Evolutionary conservation across 345 rosid species (phyloP), one percentile per base, ranked within the genome.

Genomic region (Heritiera littoralis): DNA sequence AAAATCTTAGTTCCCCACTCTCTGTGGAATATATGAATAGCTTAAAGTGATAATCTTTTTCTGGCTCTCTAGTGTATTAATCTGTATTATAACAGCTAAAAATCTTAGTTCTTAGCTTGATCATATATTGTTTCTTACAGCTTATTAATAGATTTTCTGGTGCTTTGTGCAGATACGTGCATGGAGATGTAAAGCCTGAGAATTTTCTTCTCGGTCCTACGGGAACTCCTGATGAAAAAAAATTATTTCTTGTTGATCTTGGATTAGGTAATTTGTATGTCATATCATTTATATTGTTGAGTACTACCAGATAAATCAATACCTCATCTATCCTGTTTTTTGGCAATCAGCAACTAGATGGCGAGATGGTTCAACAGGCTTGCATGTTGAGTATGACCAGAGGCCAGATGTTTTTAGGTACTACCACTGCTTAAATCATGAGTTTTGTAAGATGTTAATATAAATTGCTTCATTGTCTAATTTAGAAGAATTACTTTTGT

Each of bases 161-260:
- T 15, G 35, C 55, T 70, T 55, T 30, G 64, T 58, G 80, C 83
- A 91, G 95, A 61, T 91, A 87, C 82, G 91, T 91, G 75, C 95
- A 91, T 81, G 95, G 95, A 45, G 95, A 91, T 84, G 91, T 91
- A 43, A 91, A 91, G 91, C 95, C 95, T 18, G 95, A 91, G 83
- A 91, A 91, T 80, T 89, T 91, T 82, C 87, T 91, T 63, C 92
- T 91, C 81, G 95, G 95, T 80, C 83, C 85, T 66, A 85, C 90
- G 7, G 88, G 91, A 70, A 87, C 89, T 49, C 79, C 89, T n/a
- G 86, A 84, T 69, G 91, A 88, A 84, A 91, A 91, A 77, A 91
- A 77, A 72, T 76, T 91, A 69, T 91, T 87, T 76, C 85, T 91
- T 66, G 89, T 89, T 80, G 95, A 91, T 77, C 95, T 91, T 56